Base-by-base conservation (phyloP, 2,329 filamentous ascomycete species). In the Pseudocercospora fijiensis region DNA sequence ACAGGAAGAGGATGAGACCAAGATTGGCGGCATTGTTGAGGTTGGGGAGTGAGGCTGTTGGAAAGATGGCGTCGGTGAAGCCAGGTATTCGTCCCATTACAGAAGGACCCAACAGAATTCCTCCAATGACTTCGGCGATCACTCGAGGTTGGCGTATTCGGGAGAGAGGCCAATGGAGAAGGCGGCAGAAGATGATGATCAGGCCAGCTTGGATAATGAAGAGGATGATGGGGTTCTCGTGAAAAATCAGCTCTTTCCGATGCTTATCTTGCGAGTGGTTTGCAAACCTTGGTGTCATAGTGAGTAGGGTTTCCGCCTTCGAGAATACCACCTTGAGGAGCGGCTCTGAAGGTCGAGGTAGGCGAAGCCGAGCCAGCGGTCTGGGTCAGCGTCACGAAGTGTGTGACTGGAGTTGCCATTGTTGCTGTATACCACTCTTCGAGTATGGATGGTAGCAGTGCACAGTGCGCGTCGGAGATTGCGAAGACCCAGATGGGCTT, bases 81-180 rank as follows among this genome's bases (percentile, higher is more conserved):
- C 88, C 87, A 0, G 91, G 91, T 22, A 96, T 92, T 58, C 89
- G 87, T 73, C 92, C 92, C 86, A 96, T 89, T 22, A 96, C 90
- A 0, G 92, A 95, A 1, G 92, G 92, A 3, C 92, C 92, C 1
- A 96, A 84, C 41, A 96, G 77, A 72, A 95, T 91, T 59, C 90
- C 91, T n/a, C 89, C 90, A 61, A 94, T 86, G 63, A 95, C 90
- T 78, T 95, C 91, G 57, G 90, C 89, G 71, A 95, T 93, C 69
- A 95, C 91, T 53, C 89, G 86, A 67, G 91, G 91, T 74, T 95
- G 91, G 61, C 89, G 87, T 57, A 95, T 82, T 72, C 88, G 88
- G 70, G 88, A 88, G 4, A 94, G 84, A 9, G 90, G 91, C 79
- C 85, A 92, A 75, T 94, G 90, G 20, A 93, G 81, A 51, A 90